A percentile compares a stretch with the other conserved stretches of the same genome.
These are phyloP conservation scores for Coniferiporia sulphurascens DNA, from an alignment of 1,284 basidiomycete species.

Conservation along the genomic window DNA sequence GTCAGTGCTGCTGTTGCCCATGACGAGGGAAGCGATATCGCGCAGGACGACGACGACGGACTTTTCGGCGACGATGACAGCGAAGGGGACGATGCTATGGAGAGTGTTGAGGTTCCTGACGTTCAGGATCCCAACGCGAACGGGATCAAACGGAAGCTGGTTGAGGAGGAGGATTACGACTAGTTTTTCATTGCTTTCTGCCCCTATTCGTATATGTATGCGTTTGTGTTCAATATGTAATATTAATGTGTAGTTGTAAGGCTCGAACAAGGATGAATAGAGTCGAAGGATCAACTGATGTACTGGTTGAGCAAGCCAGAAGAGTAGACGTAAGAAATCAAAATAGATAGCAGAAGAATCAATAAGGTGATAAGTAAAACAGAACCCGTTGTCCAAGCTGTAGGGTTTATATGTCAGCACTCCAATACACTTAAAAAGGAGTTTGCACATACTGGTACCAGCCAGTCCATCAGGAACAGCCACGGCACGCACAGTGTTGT, in stretches of 20 bases:
- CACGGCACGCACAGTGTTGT: constrained; percentile 84
- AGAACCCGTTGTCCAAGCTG: constrained; percentile 32
- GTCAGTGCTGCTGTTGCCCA: constrained; percentile 31
- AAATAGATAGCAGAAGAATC: constrained; percentile 31
- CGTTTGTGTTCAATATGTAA: constrained; percentile 7
- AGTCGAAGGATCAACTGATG: background rate
- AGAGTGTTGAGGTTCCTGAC: constrained; percentile 56
- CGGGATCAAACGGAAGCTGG: constrained; percentile 70
- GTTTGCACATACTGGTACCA: constrained; percentile 44
- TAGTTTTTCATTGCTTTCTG: constrained; percentile 26
- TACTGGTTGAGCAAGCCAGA: constrained; percentile 6
- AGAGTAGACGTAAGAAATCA: constrained; percentile 10
- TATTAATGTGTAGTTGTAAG: constrained; percentile 1
- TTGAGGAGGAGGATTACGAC: constrained; percentile 84
- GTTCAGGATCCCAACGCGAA: constrained; percentile 38
- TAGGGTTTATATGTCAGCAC: background rate
- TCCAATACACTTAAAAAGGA: background rate
- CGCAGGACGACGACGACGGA: constrained; percentile 51
- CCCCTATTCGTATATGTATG: background rate
- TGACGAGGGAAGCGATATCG: constrained; percentile 62
- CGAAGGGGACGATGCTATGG: constrained; percentile 70
- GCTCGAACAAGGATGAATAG: background rate
- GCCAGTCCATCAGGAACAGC: constrained; percentile 59
- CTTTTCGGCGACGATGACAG: constrained; percentile 64
- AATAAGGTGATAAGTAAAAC: constrained; percentile 33